Conservation (phyloP, 208 protist genomes). For the Trypanosomatidae sp. region DNA sequence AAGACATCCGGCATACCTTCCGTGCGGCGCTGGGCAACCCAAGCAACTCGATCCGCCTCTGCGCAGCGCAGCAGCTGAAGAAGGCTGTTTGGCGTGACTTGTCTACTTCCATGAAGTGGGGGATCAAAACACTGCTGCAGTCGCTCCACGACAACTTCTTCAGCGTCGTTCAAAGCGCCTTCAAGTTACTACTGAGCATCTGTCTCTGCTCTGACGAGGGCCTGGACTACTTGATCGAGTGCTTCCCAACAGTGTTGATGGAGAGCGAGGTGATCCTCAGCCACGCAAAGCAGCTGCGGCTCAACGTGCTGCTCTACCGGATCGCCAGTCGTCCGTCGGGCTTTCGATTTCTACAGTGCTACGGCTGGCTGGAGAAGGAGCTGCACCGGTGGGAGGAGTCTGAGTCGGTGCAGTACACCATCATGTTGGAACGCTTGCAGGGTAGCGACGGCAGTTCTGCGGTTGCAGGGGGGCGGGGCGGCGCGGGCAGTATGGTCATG, state of each 20-base stretch:
- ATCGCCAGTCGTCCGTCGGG: conserved; percentile 73
- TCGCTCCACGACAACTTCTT: conserved; percentile 76
- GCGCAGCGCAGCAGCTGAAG: conserved; percentile 72
- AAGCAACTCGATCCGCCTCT: conserved; percentile 72
- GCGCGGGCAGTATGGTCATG: conserved; percentile 5
- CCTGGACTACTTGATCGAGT: conserved; percentile 85
- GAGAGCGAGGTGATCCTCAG: conserved; percentile 75
- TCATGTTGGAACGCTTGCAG: conserved; percentile 59
- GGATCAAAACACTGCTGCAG: conserved; percentile 81
- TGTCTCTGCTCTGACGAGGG: conserved; percentile 85
- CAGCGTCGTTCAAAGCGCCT: conserved; percentile 78
- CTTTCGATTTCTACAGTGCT: conserved; percentile 84
- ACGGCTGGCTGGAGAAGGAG: conserved; percentile 86
- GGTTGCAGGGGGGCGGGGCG: background rate
- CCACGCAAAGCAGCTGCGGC: conserved; percentile 62
- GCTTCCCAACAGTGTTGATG: conserved; percentile 81
- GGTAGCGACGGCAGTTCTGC: conserved; percentile 22
- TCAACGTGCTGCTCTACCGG: conserved; percentile 76
- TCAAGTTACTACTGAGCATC: conserved; percentile 82
- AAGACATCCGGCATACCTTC: conserved; percentile 80
- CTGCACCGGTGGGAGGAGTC: conserved; percentile 76
- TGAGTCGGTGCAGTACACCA: conserved; percentile 56
- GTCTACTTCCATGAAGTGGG: conserved; percentile 87
- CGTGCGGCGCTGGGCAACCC: conserved; percentile 61
- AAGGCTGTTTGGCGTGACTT: conserved; percentile 83